Percentiles rank a stretch among this genome's conserved stretches.
These are phyloP conservation scores for Trichomonascaceae sp. DNA, from an alignment of 1,139 yeast genomes.

Conservation along the genomic window DNA sequence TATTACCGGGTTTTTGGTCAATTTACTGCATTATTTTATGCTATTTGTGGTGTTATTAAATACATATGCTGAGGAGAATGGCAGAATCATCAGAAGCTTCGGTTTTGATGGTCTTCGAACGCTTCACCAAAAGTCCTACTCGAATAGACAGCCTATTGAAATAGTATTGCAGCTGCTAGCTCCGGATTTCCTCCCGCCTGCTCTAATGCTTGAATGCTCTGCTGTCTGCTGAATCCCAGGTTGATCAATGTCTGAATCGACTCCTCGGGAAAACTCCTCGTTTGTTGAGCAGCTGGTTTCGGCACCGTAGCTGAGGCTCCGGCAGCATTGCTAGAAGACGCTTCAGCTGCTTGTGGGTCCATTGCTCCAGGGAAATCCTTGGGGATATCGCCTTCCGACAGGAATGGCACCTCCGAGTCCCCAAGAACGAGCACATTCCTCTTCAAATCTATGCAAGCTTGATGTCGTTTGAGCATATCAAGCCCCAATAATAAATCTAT, in stretches of 20 bases:
- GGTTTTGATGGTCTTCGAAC: too few species aligned
- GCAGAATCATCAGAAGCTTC: neutral
- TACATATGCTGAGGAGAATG: neutral
- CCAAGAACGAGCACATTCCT: conserved; percentile 68
- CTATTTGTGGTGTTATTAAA: neutral
- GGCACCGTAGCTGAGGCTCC: conserved; percentile 9
- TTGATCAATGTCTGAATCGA: conserved; percentile 51
- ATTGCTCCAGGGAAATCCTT: conserved; percentile 22
- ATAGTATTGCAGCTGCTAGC: conserved; percentile 73
- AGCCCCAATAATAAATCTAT: conserved; percentile 48
- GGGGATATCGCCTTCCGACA: conserved; percentile 70
- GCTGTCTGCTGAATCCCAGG: conserved; percentile 63
- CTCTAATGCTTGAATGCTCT: conserved; percentile 60
- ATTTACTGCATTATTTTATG: neutral
- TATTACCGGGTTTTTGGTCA: neutral
- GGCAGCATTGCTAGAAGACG: conserved; percentile 1
- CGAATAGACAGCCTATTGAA: conserved; percentile 31
- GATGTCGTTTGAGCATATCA: conserved; percentile 84
- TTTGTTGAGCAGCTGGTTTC: conserved; percentile 14
- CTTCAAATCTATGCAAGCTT: conserved; percentile 71
- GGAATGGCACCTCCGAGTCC: conserved; percentile 60
- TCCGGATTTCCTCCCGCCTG: conserved; percentile 74
- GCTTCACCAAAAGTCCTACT: too few species aligned
- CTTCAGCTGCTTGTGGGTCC: conserved; percentile 9
- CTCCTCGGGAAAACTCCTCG: conserved; percentile 37